A percentile compares a stretch with the other conserved stretches of the same genome.
phyloP scores from a whole-genome alignment of 495 filamentous ascomycete genomes.

The Staphylotrichum tortipilum region DNA sequence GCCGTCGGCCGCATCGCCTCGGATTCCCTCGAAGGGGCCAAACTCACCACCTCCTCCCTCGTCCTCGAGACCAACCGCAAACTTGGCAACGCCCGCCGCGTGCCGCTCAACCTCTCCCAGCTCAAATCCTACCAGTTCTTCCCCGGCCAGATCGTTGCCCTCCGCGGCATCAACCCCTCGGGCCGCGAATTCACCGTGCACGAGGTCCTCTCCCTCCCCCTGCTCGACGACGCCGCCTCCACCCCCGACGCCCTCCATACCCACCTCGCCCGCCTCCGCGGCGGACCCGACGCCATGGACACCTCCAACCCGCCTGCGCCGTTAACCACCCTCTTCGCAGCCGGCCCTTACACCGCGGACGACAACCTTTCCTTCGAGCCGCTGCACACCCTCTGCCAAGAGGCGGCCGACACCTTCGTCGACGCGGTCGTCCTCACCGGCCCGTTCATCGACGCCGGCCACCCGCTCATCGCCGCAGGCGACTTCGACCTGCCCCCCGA shows the following conservation, averaged over 20 bases:
- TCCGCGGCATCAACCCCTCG: conserved; percentile 77
- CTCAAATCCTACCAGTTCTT: conserved; percentile 75
- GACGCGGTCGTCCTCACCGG: conserved; percentile 78
- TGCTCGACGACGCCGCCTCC: conserved; percentile 61
- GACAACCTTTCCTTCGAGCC: conserved; percentile 86
- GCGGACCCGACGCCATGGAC: conserved; percentile 52
- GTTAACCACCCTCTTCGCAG: conserved; percentile 64
- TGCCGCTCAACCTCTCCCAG: conserved; percentile 67
- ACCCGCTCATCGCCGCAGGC: conserved; percentile 78
- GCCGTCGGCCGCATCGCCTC: conserved; percentile 86
- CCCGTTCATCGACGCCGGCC: conserved; percentile 84
- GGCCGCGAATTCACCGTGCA: conserved; percentile 75
- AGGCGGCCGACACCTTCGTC: conserved; percentile 62
- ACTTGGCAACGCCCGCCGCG: conserved; percentile 70
- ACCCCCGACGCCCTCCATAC: conserved; percentile 48
- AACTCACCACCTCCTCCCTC: conserved; percentile 71
- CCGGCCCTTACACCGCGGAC: conserved; percentile 86
- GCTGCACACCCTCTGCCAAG: conserved; percentile 67
- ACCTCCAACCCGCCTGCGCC: conserved; percentile 48
- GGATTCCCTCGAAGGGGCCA: conserved; percentile 73
- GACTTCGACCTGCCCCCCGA: conserved; percentile 83
- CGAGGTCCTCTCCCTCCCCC: conserved; percentile 64
- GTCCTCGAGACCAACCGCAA: conserved; percentile 80
- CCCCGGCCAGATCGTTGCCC: conserved; percentile 85
- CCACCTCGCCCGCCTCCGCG: conserved; percentile 55